Evolutionary conservation across 768 basidiomycete genomes (phyloP).

Genomic region (Macrolepiota fuliginosa): DNA sequence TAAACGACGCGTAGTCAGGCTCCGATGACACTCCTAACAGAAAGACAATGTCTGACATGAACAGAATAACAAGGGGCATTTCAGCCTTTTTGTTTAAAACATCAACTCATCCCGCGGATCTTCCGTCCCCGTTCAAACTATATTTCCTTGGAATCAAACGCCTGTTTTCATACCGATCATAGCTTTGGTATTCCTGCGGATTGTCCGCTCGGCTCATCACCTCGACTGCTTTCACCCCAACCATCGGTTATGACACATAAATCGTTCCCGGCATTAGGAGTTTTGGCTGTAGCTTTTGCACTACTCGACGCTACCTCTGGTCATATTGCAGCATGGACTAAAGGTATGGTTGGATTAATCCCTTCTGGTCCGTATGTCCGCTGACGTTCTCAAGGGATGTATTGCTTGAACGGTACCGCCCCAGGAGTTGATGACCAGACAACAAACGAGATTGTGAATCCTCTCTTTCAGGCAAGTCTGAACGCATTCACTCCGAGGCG

Average conservation of each 20-base stretch:
- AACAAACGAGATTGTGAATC: conserved; percentile 28
- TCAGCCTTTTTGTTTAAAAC: neutral
- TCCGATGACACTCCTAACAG: neutral
- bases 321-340: neutral
- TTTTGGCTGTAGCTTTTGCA: neutral
- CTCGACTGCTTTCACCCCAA: neutral
- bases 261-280: neutral
- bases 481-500: neutral
- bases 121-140: neutral
- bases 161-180: too few relatives aligned
- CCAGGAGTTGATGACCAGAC: conserved; percentile 27
- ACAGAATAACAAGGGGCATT: neutral
- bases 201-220: neutral
- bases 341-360: neutral
- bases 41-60: neutral
- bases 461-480: conserved; percentile 29
- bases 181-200: neutral
- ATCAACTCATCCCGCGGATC: neutral
- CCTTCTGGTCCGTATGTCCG: neutral
- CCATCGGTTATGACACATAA: neutral
- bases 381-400: conserved; percentile 25
- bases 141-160: too few relatives aligned
- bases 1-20: neutral
- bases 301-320: neutral
- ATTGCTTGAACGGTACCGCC: conserved; percentile 33